Percentiles rank a stretch among this genome's conserved stretches.
Evolutionary conservation across 164 flowering plant genomes (phyloP).

Genomic region (Liriodendron chinense): DNA sequence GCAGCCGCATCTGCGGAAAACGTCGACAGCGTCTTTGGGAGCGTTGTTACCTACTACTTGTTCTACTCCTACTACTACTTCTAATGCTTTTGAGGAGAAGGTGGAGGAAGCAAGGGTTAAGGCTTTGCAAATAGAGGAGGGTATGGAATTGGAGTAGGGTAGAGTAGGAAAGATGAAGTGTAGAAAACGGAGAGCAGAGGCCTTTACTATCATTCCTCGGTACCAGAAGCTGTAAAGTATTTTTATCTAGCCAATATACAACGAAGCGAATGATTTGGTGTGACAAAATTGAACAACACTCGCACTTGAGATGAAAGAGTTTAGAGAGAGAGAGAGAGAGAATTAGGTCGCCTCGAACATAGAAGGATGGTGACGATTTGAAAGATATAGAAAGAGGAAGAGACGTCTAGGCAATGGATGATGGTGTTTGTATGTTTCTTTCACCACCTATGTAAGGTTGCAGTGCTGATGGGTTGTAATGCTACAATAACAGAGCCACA

Average conservation of each 20-base stretch:
- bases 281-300: no score
- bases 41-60: not conserved
- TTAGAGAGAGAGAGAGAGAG: no score
- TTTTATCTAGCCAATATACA: not conserved
- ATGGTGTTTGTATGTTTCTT: no score
- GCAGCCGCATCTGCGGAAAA: conserved; percentile 30
- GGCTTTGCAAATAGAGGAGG: not conserved
- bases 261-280: not conserved
- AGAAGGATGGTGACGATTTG: no score
- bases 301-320: no score
- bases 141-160: not conserved
- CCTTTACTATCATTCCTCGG: not conserved
- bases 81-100: not conserved
- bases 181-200: not conserved
- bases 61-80: not conserved
- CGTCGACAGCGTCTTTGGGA: not conserved
- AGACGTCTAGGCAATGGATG: no score
- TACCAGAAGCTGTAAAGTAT: not conserved
- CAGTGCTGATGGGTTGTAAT: no score
- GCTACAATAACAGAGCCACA: no score
- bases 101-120: not conserved
- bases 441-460: no score
- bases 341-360: no score
- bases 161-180: not conserved
- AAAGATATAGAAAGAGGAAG: no score